Base-by-base conservation (phyloP, 805 yeast species). In the Danielia oregonensis region DNA sequence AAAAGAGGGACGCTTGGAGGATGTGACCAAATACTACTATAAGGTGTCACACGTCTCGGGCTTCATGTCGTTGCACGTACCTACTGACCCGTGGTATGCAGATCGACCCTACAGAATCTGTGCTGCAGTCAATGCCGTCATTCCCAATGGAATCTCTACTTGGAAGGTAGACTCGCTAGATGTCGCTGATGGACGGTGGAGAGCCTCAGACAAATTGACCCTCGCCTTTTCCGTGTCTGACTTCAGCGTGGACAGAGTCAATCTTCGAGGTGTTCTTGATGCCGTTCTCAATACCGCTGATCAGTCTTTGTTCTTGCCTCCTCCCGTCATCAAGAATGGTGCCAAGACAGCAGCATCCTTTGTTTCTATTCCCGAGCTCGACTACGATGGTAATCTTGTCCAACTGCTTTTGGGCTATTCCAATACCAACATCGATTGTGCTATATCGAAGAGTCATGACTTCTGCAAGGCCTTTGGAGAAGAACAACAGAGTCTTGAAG, bases 71-170 rank as follows among this genome's bases (percentile, higher is more conserved):
- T 18, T 31, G 6, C 17, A 17, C 9, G 34, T 31, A 4, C 22
- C 17, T 6, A 25, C 25, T 17, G 17, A 13, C n/a, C 34, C 34
- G 2, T 56, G 61, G 65, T 69, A 68, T 39, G 62, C 67, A 38
- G 59, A 55, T 8, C 37, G 59, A 26, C 54, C 58, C 17, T 36
- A 37, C 5, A 42, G 51, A 2, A 36, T 57, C 5, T 65, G 52
- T 61, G 39, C 41, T 4, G 65, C 63, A 4, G 55, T 65, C 8
- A 68, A 63, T 32, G 70, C 67, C 2, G 54, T 71, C 12, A 63
- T 69, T 12, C 73, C 76, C 1, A 70, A 70, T 40, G 70, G 72
- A 6, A 63, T 72, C 13, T 55, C 72, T 3, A 57, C 54, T 31
- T 72, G 76, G 77, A 44, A 42, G n/a, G 33, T 49, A 11, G 35